These are phyloP conservation scores for Raffaelea arxii DNA, from an alignment of 2,329 filamentous ascomycete genomes.

Conservation along the genomic window DNA sequence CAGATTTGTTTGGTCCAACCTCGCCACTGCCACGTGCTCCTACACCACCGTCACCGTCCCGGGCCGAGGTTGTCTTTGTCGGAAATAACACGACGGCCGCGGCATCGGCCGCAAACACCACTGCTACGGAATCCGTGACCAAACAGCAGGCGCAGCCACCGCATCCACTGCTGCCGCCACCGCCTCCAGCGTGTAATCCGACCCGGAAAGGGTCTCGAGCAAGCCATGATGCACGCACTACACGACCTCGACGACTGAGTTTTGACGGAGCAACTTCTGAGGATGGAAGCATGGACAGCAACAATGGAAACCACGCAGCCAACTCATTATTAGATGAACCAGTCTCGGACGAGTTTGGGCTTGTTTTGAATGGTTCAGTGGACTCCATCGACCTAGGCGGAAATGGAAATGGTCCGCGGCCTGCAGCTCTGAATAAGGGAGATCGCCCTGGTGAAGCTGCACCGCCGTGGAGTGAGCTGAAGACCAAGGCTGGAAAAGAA, in stretches of 20 bases:
- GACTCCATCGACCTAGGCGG: constrained; percentile 40
- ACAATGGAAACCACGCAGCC: constrained; percentile 26
- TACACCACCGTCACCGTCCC: not conserved
- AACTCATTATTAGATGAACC: constrained; percentile 42
- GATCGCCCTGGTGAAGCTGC: constrained; percentile 41
- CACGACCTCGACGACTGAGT: constrained; percentile 16
- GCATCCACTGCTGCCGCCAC: too few species aligned
- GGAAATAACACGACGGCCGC: constrained; percentile 6
- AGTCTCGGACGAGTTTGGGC: constrained; percentile 49
- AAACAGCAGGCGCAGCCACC: too few species aligned
- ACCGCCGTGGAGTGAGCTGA: constrained; percentile 71
- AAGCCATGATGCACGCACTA: too few species aligned
- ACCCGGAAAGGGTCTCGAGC: too few species aligned
- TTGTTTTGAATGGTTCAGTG: constrained; percentile 32
- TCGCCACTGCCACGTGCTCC: too few species aligned
- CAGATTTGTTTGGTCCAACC: constrained; percentile 20
- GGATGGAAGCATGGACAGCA: constrained; percentile 32
- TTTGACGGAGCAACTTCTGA: constrained; percentile 30
- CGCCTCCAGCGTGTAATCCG: too few species aligned
- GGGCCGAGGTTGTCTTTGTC: constrained; percentile 17
- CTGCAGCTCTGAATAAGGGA: constrained; percentile 31
- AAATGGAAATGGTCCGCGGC: not conserved
- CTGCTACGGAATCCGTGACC: too few species aligned
- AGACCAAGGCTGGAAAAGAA: constrained; percentile 91
- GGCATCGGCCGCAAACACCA: not conserved